These are phyloP conservation scores for Fraxinus velutina DNA, from an alignment of 305 asterid genomes.

Conservation along the genomic window DNA sequence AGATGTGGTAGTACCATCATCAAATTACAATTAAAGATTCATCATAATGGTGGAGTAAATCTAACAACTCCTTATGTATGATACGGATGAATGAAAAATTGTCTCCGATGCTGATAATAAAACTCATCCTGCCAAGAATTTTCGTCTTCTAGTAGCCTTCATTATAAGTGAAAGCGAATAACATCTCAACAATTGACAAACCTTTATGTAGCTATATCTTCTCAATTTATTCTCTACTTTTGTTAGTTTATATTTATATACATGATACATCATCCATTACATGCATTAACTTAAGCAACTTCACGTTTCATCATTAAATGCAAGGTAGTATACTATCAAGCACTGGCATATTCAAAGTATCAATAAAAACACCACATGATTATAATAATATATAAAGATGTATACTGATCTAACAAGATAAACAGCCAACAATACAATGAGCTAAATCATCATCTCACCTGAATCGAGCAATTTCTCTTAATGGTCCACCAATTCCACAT, in stretches of 20 bases:
- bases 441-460: constrained; percentile 44
- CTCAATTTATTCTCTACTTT: neutral
- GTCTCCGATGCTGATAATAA: neutral
- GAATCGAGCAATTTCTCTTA: constrained; percentile 90
- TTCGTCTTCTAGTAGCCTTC: neutral
- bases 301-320: neutral
- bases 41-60: neutral
- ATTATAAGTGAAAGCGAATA: neutral
- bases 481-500: constrained; percentile 97
- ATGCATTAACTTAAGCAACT: neutral
- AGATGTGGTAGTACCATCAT: neutral
- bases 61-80: neutral
- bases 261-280: neutral
- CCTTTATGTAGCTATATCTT: neutral
- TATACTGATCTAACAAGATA: neutral
- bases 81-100: neutral
- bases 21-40: neutral
- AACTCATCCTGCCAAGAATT: neutral
- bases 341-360: neutral
- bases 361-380: neutral
- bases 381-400: neutral
- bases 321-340: neutral
- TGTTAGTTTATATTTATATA: neutral
- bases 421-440: constrained; percentile 11
- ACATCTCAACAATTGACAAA: neutral